These are phyloP conservation scores for Heliocybe sulcata DNA, from an alignment of 1,284 basidiomycete species.

Conservation along the genomic window DNA sequence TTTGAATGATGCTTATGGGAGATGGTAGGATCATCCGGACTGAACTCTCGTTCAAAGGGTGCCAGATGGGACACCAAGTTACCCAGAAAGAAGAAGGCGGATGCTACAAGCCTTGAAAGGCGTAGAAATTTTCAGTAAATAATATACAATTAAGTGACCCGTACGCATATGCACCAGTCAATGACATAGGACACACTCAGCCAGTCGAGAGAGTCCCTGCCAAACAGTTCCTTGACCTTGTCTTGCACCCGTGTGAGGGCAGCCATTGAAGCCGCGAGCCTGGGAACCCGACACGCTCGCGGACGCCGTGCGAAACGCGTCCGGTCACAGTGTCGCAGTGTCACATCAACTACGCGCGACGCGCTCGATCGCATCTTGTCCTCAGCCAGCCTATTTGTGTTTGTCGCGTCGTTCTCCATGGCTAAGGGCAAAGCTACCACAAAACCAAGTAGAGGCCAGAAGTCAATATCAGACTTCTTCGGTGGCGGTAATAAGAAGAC, in stretches of 20 bases:
- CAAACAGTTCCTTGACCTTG: conserved; percentile 17
- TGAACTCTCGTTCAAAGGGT: conserved; percentile 49
- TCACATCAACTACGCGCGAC: conserved; percentile 4
- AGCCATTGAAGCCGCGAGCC: conserved; percentile 8
- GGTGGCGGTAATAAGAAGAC: conserved; percentile 18
- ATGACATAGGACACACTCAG: conserved; percentile 27
- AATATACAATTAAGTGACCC: background rate
- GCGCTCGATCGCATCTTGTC: conserved; percentile 4
- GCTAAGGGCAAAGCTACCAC: conserved; percentile 30
- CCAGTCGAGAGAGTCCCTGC: conserved; percentile 39
- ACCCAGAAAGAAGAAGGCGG: conserved; percentile 8
- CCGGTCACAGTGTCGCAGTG: background rate
- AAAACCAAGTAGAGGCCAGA: conserved; percentile 35
- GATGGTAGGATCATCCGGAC: conserved; percentile 43
- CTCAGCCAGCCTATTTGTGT: conserved; percentile 3
- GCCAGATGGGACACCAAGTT: conserved; percentile 16
- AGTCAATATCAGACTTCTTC: conserved; percentile 51
- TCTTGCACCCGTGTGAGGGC: conserved; percentile 1
- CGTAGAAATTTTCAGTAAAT: background rate
- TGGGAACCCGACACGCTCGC: conserved; percentile 3
- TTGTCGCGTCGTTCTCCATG: conserved; percentile 28
- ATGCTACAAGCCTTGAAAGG: conserved; percentile 12
- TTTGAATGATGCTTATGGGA: conserved; percentile 40
- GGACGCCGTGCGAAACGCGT: conserved; percentile 10
- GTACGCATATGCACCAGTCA: conserved; percentile 23